Conservation (phyloP, 495 filamentous ascomycete genomes). For the Recurvomyces mirabilis region DNA sequence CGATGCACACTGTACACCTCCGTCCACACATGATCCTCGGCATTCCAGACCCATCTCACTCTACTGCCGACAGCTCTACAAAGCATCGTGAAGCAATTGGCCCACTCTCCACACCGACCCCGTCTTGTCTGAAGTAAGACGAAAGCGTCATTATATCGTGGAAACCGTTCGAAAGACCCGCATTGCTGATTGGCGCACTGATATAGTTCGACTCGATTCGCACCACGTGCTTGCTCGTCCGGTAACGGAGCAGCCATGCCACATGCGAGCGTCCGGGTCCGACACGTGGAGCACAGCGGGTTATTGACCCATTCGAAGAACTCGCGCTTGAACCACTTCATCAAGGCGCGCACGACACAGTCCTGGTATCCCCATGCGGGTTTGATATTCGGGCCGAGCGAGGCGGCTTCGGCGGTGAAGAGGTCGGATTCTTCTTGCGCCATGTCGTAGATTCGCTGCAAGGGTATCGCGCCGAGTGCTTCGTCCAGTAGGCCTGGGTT, state of each 20-base stretch:
- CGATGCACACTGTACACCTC: conserved; percentile 94
- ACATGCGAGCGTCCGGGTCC: conserved; percentile 67
- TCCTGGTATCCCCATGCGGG: conserved; percentile 98
- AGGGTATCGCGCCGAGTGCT: conserved; percentile 69
- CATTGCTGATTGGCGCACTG: conserved; percentile 63
- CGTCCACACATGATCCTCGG: conserved; percentile 95
- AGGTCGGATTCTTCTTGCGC: conserved; percentile 89
- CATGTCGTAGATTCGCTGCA: conserved; percentile 87
- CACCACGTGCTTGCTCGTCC: conserved; percentile 80
- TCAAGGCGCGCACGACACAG: conserved; percentile 81
- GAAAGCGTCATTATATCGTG: conserved; percentile 94
- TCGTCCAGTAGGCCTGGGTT: conserved; percentile 94
- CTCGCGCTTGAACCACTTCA: conserved; percentile 90
- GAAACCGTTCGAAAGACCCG: conserved; percentile 72
- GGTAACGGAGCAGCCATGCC: conserved; percentile 75
- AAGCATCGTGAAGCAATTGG: conserved; percentile 97
- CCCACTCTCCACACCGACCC: conserved; percentile 90
- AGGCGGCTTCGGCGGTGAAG: conserved; percentile 72
- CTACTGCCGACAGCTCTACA: conserved; percentile 83
- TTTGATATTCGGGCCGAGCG: conserved; percentile 60
- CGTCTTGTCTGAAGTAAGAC: conserved; percentile 72
- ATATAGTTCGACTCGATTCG: conserved; percentile 79
- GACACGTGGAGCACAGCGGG: conserved; percentile 68
- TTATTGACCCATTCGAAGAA: conserved; percentile 98
- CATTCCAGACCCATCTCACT: conserved; percentile 97